Percentiles rank a stretch among this genome's conserved stretches.
These are phyloP conservation scores for Eragrostis nindensis DNA, from an alignment of 176 grass and related monocot species.

Conservation along the genomic window DNA sequence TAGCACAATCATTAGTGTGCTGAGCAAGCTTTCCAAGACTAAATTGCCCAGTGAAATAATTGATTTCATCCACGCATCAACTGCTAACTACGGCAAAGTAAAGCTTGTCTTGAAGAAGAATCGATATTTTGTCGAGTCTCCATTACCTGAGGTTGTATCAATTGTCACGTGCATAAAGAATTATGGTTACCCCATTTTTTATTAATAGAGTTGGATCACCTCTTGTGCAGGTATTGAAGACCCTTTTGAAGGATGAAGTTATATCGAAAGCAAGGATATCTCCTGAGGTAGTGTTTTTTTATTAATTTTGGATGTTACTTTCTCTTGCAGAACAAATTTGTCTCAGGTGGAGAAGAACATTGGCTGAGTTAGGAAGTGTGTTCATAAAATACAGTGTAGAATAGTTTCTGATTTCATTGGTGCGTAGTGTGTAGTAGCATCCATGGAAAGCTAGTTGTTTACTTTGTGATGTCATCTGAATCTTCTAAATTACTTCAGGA, in stretches of 20 bases:
- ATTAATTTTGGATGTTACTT: not conserved
- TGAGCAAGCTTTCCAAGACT: slow-evolving; percentile 90
- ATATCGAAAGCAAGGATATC: slow-evolving; percentile 60
- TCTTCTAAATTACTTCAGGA: slow-evolving; percentile 55
- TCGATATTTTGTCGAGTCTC: slow-evolving; percentile 89
- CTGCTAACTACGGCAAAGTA: slow-evolving; percentile 97
- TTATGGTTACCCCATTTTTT: slow-evolving; percentile 19
- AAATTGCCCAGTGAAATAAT: slow-evolving; percentile 90
- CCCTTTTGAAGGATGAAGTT: slow-evolving; percentile 76
- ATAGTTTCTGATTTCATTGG: slow-evolving; percentile 11
- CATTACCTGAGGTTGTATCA: slow-evolving; percentile 83
- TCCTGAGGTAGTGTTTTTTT: slow-evolving; percentile 60
- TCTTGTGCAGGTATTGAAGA: slow-evolving; percentile 72
- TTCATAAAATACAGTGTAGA: not conserved
- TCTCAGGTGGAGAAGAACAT: slow-evolving; percentile 28
- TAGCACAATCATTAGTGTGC: slow-evolving; percentile 83
- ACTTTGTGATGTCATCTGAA: not conserved
- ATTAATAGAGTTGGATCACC: slow-evolving; percentile 2
- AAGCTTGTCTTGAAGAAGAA: slow-evolving; percentile 99
- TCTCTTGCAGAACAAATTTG: slow-evolving; percentile 14
- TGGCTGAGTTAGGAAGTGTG: slow-evolving; percentile 19
- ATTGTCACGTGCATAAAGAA: slow-evolving; percentile 34
- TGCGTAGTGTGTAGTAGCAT: not conserved
- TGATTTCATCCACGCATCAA: slow-evolving; percentile 94
- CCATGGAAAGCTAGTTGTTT: not conserved